Evolutionary conservation across 768 basidiomycete genomes (phyloP), one percentile per base, ranked within the genome.

Genomic region (Boletus fagicola): DNA sequence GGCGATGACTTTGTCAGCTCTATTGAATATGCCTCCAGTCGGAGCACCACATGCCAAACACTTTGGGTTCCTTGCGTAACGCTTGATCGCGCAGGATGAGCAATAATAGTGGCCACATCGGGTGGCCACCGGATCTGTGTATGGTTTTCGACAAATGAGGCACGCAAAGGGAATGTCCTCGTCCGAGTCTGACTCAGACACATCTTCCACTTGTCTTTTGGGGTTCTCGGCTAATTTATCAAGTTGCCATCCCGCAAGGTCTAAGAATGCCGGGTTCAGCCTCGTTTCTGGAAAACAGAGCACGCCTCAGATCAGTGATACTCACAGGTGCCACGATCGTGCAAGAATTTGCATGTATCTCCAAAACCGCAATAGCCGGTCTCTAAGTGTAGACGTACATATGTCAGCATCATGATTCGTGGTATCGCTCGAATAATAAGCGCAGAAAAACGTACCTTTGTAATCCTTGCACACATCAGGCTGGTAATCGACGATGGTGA

Each of bases 381-480:
- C 77, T 98, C 96, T 96, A 67, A 36, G 18, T 20, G 47, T 46
- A 44, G n/a, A 49, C 3, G 13, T 50, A 26, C 1, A 31, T 43
- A 20, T 39, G 50, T 69, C 36, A 67, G 62, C 20, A 9, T 18
- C 45, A 54, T 50, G 54, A 56, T 69, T 60, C 66, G 49, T 59
- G 51, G 56, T 28, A 48, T 38, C 48, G 11, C 20, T 22, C 24
- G 2, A 28, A 38, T 8, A 30, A 54, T 54, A 58, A 46, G 44
- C 28, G 28, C 20, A 53, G 53, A 51, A 22, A 58, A 58, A 80
- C 87, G 55, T 60, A 92, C 94, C 94, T 85, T 97, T 98, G 75
- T 99, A 99, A 74, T 98, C 96, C 74, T 99, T 99, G 76, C 96
- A 99, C 18, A 99, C 96, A 68, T 98, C 96, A 3, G 96, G 96